Base-by-base conservation (phyloP, 2,329 filamentous ascomycete species). In the Cladosporium sp. region DNA sequence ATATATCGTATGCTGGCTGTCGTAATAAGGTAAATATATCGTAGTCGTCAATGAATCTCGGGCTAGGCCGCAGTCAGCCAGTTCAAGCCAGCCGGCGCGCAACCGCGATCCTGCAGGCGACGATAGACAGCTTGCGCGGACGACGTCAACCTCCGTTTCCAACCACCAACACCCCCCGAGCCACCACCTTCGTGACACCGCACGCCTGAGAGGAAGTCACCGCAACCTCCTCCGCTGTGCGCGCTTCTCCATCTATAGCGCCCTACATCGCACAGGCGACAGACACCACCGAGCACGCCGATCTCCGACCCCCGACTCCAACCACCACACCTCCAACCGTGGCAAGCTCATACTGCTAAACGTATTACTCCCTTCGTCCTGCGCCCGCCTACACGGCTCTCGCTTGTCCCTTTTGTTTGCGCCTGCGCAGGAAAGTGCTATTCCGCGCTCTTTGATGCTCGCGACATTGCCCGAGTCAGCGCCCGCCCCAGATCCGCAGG, bases 331-430 rank as follows among this genome's bases (percentile, higher is more conserved):
- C 39, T 39, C 49, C 32, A 58, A 57, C 52, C 28, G 49, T 60
- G 58, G 58, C 58, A 48, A 49, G 37, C 37, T 35, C 54, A 50
- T 44, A 48, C 58, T 49, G 40, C 49, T 58, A 50, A 58, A 56
- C 52, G 39, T 44, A 45, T 32, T 13, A 20, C 34, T 37, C 20
- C 47, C 47, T 37, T 20, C 28, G 13, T 37, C 34, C 17, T 25
- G 2, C 34, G n/a, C 32, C 32, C 47, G 47, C 47, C 47, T n/a
- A 0, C 7, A 35, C 34, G 28, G 34, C 42, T 12, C 24, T 45
- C 15, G 15, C 24, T 28, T n/a, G 22, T 17, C 22, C 17, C 10
- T 15, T 28, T 25, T 45, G 13, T 20, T 34, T 34, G 47, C 34
- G 34, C 28, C 19, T 37, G 47, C 34, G 32, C 20, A n/a, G 35